Conservation (phyloP, 495 filamentous ascomycete species). For the Cercophora scortea region DNA sequence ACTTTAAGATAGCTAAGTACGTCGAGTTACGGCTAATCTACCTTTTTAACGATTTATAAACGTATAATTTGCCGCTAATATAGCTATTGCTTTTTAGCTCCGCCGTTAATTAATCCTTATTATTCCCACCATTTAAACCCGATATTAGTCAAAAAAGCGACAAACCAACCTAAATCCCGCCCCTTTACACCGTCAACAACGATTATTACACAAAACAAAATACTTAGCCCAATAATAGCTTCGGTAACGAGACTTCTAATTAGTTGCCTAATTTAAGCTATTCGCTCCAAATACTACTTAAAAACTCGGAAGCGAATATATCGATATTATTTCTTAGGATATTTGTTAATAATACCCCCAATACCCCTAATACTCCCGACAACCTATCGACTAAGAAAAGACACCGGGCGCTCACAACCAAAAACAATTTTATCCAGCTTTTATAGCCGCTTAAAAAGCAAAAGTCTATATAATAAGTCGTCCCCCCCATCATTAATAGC, state of each 20-base stretch:
- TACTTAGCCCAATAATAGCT: constrained; percentile 6
- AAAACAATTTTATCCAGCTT: constrained; percentile 48
- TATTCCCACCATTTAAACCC: constrained; percentile 40
- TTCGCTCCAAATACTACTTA: constrained; percentile 22
- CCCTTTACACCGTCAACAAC: constrained; percentile 24
- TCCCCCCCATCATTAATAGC: constrained; percentile 62
- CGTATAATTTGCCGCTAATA: constrained; percentile 36
- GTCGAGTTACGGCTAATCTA: constrained; percentile 53
- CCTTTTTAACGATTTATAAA: constrained; percentile 44
- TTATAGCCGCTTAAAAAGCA: constrained; percentile 52
- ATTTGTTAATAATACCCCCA: constrained; percentile 34
- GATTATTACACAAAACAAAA: constrained; percentile 10
- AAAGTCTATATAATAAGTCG: constrained; percentile 41
- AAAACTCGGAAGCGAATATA: constrained; percentile 17
- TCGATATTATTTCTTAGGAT: constrained; percentile 38
- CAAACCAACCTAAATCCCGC: constrained; percentile 25
- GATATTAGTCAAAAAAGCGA: constrained; percentile 32
- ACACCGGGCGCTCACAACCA: constrained; percentile 28
- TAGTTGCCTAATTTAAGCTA: constrained; percentile 9
- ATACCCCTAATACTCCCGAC: constrained; percentile 17
- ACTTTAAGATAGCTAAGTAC: constrained; percentile 43
- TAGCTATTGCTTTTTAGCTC: constrained; percentile 28
- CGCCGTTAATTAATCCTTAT: constrained; percentile 17
- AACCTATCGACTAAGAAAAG: constrained; percentile 40
- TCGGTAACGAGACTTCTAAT: constrained; percentile 4